phyloP scores from a whole-genome alignment of 2,329 filamentous ascomycete species.

The Fusarium udum region DNA sequence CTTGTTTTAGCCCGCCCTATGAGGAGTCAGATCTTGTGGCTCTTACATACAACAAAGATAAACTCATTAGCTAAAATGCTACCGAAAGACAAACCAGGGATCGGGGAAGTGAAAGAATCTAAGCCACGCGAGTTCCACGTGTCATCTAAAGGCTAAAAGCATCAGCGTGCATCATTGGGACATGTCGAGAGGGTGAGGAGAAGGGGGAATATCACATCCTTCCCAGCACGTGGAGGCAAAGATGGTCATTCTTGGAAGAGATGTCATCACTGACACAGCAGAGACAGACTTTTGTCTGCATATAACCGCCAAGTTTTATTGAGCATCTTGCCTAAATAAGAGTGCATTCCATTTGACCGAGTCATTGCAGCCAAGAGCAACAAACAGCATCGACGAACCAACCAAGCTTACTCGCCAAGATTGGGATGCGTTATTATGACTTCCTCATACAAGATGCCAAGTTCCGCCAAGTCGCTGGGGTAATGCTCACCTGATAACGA shows the following conservation, averaged over 20 bases:
- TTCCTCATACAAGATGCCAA: slow-evolving; percentile 14
- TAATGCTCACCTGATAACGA: slow-evolving; percentile 15
- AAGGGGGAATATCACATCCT: not conserved
- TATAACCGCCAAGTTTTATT: not conserved
- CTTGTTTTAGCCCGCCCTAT: not conserved
- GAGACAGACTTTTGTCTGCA: not conserved
- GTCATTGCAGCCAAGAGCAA: slow-evolving; percentile 1
- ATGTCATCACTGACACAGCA: slow-evolving; percentile 9
- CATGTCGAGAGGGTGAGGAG: not conserved
- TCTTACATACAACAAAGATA: not conserved
- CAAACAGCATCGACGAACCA: not conserved
- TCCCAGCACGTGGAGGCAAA: slow-evolving; percentile 11
- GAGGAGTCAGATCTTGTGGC: not conserved
- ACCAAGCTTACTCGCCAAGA: slow-evolving; percentile 25
- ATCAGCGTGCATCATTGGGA: not conserved
- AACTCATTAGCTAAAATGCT: not conserved
- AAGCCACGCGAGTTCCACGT: slow-evolving; percentile 16
- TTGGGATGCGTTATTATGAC: slow-evolving; percentile 25
- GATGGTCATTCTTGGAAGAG: not conserved
- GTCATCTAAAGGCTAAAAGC: slow-evolving; percentile 4
- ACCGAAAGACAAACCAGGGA: not conserved
- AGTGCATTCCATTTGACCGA: slow-evolving; percentile 18
- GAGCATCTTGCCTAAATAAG: slow-evolving; percentile 1
- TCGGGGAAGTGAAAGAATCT: not conserved
- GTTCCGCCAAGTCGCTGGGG: slow-evolving; percentile 17